Evolutionary conservation across 768 basidiomycete species (phyloP).

Genomic region (Xerocomellus amylosporus): DNA sequence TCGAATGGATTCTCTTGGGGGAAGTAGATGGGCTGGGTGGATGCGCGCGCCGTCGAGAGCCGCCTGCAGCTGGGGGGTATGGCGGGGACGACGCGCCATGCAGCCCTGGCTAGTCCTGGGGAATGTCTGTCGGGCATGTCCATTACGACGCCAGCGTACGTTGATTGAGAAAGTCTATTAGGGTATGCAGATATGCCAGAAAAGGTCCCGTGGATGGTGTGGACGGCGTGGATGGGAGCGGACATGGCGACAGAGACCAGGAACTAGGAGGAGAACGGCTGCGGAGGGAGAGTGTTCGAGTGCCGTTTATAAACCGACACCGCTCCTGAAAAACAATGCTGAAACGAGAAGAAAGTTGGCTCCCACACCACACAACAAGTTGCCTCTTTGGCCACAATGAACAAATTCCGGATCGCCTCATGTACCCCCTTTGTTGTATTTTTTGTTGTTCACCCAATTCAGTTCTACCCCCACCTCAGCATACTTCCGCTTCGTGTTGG

Average conservation of each 20-base stretch:
- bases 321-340: constrained; percentile 18
- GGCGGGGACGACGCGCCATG: constrained; percentile 25
- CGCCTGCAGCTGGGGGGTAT: constrained; percentile 30
- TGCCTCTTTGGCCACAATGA: constrained; percentile 22
- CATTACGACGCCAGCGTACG: constrained; percentile 29
- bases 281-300: not conserved
- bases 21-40: constrained; percentile 19
- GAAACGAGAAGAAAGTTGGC: constrained; percentile 5
- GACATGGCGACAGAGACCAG: constrained; percentile 26
- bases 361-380: constrained; percentile 11
- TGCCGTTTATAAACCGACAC: constrained; percentile 20
- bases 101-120: constrained; percentile 22
- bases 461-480: not conserved
- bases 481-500: too few relatives aligned
- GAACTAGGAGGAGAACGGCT: constrained; percentile 9
- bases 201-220: constrained; percentile 33
- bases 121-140: constrained; percentile 22
- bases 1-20: constrained; percentile 28
- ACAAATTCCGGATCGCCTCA: constrained; percentile 2
- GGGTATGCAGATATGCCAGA: constrained; percentile 27
- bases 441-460: constrained; percentile 10
- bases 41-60: constrained; percentile 16
- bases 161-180: constrained; percentile 12
- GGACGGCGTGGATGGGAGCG: constrained; percentile 25
- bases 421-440: constrained; percentile 13